Base-by-base conservation (phyloP, 805 yeast species). In the Suhomyces faveliae region DNA sequence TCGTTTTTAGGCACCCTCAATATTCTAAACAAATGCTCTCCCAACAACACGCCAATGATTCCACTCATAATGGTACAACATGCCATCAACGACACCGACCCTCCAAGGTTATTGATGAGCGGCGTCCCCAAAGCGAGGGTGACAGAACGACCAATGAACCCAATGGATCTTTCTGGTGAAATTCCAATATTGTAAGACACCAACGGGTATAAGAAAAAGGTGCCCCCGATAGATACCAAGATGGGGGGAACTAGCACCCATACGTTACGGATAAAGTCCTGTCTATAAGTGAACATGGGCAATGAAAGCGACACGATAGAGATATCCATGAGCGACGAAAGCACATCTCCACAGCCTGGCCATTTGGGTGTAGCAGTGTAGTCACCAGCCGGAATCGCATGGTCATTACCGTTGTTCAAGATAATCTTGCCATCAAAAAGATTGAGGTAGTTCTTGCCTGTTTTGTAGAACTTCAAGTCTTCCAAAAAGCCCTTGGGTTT, bases 341-440 rank as follows among this genome's bases (percentile, higher is more conserved):
- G 72, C 13, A 87, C 71, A 59, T 87, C 95, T 2, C 96, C 96
- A 11, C 91, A 87, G 0, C 96, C 96, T 0, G 95, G 94, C 78
- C 81, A 77, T 17, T 64, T 60, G 1, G 75, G 73, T 2, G 69
- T 63, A 3, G 64, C 57, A 0, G 76, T 69, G 35, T 48, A 58
- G 37, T 61, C 57, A 11, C 49, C 51, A 11, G 51, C 49, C 12
- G 51, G 50, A 11, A 48, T 29, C n/a, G 33, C 40, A 46, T 5
- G 49, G 44, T 44, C 47, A 20, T 62, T 54, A 5, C 73, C 70
- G 35, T 58, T 64, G 29, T 69, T 58, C 39, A 63, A 51, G 54
- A 65, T 43, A 3, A 61, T 56, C 19, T 64, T 51, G 21, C 67
- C 62, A 54, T 76, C 76, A 62, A 85, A 84, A 22, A 87, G 70